Base-by-base conservation (phyloP, 805 yeast species). In the Yamadazyma philogaea region DNA sequence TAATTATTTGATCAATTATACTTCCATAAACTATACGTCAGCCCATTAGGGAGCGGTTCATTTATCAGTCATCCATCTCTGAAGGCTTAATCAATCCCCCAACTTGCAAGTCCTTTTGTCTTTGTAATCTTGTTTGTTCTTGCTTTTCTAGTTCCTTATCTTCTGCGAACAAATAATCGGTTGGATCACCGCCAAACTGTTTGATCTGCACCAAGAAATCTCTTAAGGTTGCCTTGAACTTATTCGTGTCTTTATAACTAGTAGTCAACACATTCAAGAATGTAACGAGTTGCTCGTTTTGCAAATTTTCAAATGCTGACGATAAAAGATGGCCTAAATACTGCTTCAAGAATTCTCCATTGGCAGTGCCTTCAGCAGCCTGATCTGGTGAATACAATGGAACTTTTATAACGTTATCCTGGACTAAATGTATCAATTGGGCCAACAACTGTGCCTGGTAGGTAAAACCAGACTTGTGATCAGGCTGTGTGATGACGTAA, bases 151-250 rank as follows among this genome's bases (percentile, higher is more conserved):
- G 71, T 63, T 88, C 96, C 59, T 82, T 85, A 59, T 91, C 99
- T 58, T 93, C 98, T 8, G 95, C 95, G 66, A 83, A 91, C 61
- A 91, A 72, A 61, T 93, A 93, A 61, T 90, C 97, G 17, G 96
- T 88, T 43, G 95, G 82, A 61, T 87, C 96, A 22, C 98, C 98
- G 46, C 98, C 99, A 58, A 78, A 80, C 66, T 91, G 96, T 67
- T 89, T 90, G 63, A 91, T 87, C 70, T 93, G 98, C 33, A 93
- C 95, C 61, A 93, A 76, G 78, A 93, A 93, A 67, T 93, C 99
- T 66, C 98, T 83, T 54, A 93, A 73, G 8, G 85, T 83, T 40
- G 87, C 87, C 64, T 81, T 82, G 72, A 93, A 93, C 59, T 80
- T 84, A 48, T 64, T 61, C 46, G 81, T 82, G 55, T 87, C 93